These are phyloP conservation scores for Dinochytrium kinnereticum DNA, from an alignment of 371 early-diverging fungal genomes.

Conservation along the genomic window DNA sequence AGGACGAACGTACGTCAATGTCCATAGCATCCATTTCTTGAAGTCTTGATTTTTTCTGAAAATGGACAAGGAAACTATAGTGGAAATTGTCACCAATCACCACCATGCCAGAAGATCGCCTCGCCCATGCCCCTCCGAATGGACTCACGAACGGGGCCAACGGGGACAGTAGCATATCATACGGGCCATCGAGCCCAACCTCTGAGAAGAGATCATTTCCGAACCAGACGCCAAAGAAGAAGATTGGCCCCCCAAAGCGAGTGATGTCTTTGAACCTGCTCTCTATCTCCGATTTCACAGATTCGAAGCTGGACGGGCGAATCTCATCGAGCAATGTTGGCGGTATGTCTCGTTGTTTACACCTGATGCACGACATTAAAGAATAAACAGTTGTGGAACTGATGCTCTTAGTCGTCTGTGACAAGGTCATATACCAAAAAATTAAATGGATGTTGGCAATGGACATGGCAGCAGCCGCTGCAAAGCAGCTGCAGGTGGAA, in stretches of 20 bases:
- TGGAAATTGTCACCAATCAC: too few relatives aligned
- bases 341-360: background rate
- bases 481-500: background rate
- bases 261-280: background rate
- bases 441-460: conserved; percentile 20
- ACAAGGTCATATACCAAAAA: conserved; percentile 24
- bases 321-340: conserved; percentile 9
- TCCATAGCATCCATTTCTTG: too few relatives aligned
- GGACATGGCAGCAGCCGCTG: conserved; percentile 21
- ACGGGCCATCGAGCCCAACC: too few relatives aligned
- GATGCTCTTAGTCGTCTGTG: conserved; percentile 21
- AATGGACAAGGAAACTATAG: too few relatives aligned
- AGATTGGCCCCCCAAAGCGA: background rate
- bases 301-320: background rate
- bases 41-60: too few relatives aligned
- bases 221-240: background rate
- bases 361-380: background rate
- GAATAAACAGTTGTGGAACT: conserved; percentile 23
- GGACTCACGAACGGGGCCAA: too few relatives aligned
- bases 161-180: too few relatives aligned
- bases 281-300: conserved; percentile 14
- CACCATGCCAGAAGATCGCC: too few relatives aligned
- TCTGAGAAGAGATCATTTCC: too few relatives aligned
- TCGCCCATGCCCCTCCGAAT: too few relatives aligned
- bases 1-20: too few relatives aligned